Percentiles rank a stretch among this genome's conserved stretches.
These are phyloP conservation scores for Epichloe baconii DNA, from an alignment of 2,329 filamentous ascomycete species.

Conservation along the genomic window DNA sequence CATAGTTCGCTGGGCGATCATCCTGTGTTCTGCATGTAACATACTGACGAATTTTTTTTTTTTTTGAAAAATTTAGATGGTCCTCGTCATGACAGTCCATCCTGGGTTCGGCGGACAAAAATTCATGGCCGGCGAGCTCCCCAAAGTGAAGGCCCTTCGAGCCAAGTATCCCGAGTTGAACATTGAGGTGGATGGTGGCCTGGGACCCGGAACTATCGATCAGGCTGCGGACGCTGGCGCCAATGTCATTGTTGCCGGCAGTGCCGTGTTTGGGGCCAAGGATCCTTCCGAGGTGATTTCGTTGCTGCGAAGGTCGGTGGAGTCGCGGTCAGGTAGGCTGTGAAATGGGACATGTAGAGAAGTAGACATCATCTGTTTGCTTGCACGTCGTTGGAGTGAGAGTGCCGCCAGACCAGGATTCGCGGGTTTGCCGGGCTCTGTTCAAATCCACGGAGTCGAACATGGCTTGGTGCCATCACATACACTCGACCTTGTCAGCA, in stretches of 20 bases:
- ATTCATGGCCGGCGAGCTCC: constrained; percentile 92
- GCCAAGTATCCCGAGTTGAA: constrained; percentile 80
- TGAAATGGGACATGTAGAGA: constrained; percentile 9
- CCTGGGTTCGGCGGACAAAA: constrained; percentile 97
- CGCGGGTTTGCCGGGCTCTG: too few species aligned
- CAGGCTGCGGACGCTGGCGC: constrained; percentile 90
- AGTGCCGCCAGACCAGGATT: too few species aligned
- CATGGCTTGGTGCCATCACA: too few species aligned
- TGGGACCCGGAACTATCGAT: constrained; percentile 81
- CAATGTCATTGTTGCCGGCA: constrained; percentile 95
- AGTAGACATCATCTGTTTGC: too few species aligned
- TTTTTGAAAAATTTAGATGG: constrained; percentile 53
- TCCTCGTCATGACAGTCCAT: constrained; percentile 95
- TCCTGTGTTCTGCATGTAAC: too few species aligned
- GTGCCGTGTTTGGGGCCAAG: constrained; percentile 85
- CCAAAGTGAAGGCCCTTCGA: constrained; percentile 79
- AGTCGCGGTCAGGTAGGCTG: constrained; percentile 38
- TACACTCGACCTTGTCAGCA: too few species aligned
- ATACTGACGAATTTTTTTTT: too few species aligned
- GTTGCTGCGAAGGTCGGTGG: constrained; percentile 67
- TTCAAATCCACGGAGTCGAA: too few species aligned
- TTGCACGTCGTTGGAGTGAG: too few species aligned
- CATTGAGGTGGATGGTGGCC: constrained; percentile 92
- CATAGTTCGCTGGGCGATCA: neutral
- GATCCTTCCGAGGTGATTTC: constrained; percentile 79